Percentiles rank a stretch among this genome's conserved stretches.
Conservation (phyloP, 2,329 filamentous ascomycete species). For the Hypoxylon rubiginosum region DNA sequence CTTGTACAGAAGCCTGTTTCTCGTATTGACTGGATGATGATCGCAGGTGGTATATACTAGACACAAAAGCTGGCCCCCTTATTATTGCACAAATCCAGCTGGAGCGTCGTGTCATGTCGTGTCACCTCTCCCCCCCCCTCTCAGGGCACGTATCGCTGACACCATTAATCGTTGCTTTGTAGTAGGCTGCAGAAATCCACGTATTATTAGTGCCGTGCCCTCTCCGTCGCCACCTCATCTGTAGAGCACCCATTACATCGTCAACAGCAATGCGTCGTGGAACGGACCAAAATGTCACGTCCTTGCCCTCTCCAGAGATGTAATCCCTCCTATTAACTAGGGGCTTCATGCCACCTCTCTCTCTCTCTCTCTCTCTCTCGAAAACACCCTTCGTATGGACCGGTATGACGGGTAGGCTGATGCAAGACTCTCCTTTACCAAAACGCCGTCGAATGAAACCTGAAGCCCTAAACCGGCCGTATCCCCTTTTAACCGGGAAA, state of each 20-base stretch:
- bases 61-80: conserved; percentile 17
- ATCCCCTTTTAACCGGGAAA: conserved; percentile 35
- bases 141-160: neutral
- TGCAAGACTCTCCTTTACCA: conserved; percentile 27
- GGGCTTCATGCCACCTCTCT: conserved; percentile 13
- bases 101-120: neutral
- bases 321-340: conserved; percentile 31
- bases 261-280: neutral
- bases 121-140: neutral
- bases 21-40: conserved; percentile 27
- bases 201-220: conserved; percentile 6
- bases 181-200: neutral
- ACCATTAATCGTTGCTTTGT: neutral
- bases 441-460: conserved; percentile 36
- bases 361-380: conserved; percentile 1
- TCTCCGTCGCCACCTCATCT: neutral
- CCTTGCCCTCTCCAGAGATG: neutral
- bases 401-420: conserved; percentile 21
- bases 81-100: conserved; percentile 30
- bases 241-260: neutral
- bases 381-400: conserved; percentile 15
- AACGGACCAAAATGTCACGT: neutral
- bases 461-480: conserved; percentile 16
- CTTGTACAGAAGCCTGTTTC: conserved; percentile 2
- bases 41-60: conserved; percentile 34